These are phyloP conservation scores for Colletotrichum simmondsii DNA, from an alignment of 2,329 filamentous ascomycete genomes.

Conservation along the genomic window DNA sequence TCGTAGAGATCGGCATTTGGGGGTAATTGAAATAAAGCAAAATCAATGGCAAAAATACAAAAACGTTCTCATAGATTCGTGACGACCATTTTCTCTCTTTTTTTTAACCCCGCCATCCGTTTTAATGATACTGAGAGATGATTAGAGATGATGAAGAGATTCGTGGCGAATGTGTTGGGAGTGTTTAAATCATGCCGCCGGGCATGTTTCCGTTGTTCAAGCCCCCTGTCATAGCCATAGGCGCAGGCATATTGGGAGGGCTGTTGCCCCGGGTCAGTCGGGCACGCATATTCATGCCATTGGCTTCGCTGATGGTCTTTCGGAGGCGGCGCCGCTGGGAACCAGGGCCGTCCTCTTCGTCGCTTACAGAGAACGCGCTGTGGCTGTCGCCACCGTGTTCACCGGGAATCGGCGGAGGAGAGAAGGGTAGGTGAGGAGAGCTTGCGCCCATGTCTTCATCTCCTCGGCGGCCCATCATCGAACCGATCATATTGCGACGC, in stretches of 20 bases:
- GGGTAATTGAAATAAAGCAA: slow-evolving; percentile 8
- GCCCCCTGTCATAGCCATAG: slow-evolving; percentile 42
- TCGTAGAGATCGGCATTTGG: background rate
- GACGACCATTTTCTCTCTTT: slow-evolving; percentile 22
- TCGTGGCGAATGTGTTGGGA: background rate
- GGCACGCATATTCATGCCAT: slow-evolving; percentile 43
- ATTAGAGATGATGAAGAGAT: slow-evolving; percentile 3
- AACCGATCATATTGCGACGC: slow-evolving; percentile 56
- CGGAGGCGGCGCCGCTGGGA: slow-evolving; percentile 53
- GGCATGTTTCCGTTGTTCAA: slow-evolving; percentile 44
- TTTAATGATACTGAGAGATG: background rate
- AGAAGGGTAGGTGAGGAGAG: slow-evolving; percentile 44
- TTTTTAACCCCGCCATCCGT: slow-evolving; percentile 8
- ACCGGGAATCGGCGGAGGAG: slow-evolving; percentile 10
- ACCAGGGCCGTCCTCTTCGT: slow-evolving; percentile 51
- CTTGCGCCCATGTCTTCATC: slow-evolving; percentile 46
- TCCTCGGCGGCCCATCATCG: slow-evolving; percentile 46
- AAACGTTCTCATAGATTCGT: slow-evolving; percentile 33
- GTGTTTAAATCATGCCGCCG: slow-evolving; percentile 58
- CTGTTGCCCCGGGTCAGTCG: slow-evolving; percentile 40
- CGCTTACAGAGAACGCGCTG: slow-evolving; percentile 43
- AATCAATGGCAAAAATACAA: slow-evolving; percentile 7
- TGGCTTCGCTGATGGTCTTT: slow-evolving; percentile 55
- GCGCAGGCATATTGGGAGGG: slow-evolving; percentile 38
- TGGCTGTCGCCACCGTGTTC: slow-evolving; percentile 35